Conservation (phyloP, 495 filamentous ascomycete genomes). For the Geopyxis carbonaria region DNA sequence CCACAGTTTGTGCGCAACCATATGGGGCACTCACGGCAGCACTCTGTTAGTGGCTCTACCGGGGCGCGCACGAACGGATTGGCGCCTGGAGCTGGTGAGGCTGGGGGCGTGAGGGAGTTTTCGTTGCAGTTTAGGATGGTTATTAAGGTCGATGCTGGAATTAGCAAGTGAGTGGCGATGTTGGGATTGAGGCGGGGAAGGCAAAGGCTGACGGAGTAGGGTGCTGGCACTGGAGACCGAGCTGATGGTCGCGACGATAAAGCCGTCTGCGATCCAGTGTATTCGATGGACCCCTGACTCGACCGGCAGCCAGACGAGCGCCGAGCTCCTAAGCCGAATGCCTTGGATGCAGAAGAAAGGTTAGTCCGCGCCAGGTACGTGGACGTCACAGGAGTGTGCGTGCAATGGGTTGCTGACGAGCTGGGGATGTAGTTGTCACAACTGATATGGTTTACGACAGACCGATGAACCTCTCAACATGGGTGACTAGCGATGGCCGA, state of each 20-base stretch:
- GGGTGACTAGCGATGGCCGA: constrained; percentile 78
- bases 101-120: constrained; percentile 66
- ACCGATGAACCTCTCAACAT: constrained; percentile 90
- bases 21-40: constrained; percentile 54
- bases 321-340: constrained; percentile 78
- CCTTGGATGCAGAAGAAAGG: constrained; percentile 62
- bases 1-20: constrained; percentile 50
- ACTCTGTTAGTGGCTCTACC: constrained; percentile 43
- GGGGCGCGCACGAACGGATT: constrained; percentile 38
- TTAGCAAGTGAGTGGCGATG: constrained; percentile 34
- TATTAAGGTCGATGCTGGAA: constrained; percentile 94
- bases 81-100: constrained; percentile 48
- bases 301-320: constrained; percentile 67
- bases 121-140: constrained; percentile 91
- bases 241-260: constrained; percentile 80
- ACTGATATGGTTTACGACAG: constrained; percentile 87
- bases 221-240: constrained; percentile 87
- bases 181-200: neutral
- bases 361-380: constrained; percentile 20
- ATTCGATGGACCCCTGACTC: constrained; percentile 84
- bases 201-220: constrained; percentile 21
- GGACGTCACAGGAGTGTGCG: constrained; percentile 1
- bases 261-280: constrained; percentile 86
- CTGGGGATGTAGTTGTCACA: constrained; percentile 12
- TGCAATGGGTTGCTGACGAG: neutral